Evolutionary conservation across 768 basidiomycete genomes (phyloP).

Genomic region (Psilocybe subaeruginosa): DNA sequence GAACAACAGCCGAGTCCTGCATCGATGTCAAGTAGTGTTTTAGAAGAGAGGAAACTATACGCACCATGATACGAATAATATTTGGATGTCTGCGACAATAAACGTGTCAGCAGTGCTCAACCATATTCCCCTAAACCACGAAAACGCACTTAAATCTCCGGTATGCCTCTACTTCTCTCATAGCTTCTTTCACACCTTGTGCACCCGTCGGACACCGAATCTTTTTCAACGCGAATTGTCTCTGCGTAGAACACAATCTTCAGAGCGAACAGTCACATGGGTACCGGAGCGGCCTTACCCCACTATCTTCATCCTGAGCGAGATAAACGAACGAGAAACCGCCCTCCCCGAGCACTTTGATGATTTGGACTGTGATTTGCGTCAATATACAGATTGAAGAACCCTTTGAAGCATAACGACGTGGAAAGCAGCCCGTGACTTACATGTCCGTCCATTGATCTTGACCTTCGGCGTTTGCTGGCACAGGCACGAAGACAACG

Average conservation of each 20-base stretch:
- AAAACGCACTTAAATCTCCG: constrained; percentile 86
- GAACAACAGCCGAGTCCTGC: constrained; percentile 92
- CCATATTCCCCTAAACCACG: not conserved
- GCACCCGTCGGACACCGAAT: constrained; percentile 89
- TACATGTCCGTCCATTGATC: constrained; percentile 94
- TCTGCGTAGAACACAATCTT: constrained; percentile 37
- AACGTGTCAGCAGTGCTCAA: constrained; percentile 5
- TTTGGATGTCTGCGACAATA: constrained; percentile 76
- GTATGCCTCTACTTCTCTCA: constrained; percentile 93
- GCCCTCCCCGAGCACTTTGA: constrained; percentile 94
- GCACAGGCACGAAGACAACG: constrained; percentile 80
- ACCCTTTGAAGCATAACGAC: not conserved
- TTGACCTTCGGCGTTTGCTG: constrained; percentile 86
- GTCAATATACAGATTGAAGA: not conserved
- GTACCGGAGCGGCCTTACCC: constrained; percentile 50
- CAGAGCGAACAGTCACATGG: not conserved
- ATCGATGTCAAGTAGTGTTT: not conserved
- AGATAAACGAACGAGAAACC: constrained; percentile 93
- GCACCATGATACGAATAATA: constrained; percentile 90
- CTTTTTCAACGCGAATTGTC: constrained; percentile 96
- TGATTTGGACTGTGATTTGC: constrained; percentile 72
- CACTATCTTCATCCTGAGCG: constrained; percentile 84
- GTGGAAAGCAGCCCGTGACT: constrained; percentile 31
- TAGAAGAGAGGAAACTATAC: constrained; percentile 15
- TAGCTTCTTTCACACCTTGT: constrained; percentile 87